These are phyloP conservation scores for Meyerozyma athensensis DNA, from an alignment of 1,139 yeast genomes.

Conservation along the genomic window DNA sequence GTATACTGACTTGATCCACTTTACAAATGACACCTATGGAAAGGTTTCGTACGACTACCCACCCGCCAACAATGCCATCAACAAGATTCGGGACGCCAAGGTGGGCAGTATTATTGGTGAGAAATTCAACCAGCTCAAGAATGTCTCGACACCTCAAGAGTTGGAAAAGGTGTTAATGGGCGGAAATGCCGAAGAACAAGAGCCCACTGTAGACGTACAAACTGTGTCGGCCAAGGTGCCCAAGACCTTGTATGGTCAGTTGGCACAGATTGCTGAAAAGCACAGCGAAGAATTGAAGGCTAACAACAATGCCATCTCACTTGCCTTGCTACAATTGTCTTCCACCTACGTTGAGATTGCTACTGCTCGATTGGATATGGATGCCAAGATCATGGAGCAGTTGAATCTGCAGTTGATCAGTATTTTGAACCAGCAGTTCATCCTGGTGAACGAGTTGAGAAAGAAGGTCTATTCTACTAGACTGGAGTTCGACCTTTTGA, in stretches of 20 bases:
- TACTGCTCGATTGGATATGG: slow-evolving; percentile 60
- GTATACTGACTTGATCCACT: slow-evolving; percentile 54
- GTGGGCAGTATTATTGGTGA: slow-evolving; percentile 53
- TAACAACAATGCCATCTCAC: slow-evolving; percentile 44
- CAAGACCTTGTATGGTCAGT: slow-evolving; percentile 43
- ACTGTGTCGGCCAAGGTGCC: slow-evolving; percentile 33
- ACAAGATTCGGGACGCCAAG: slow-evolving; percentile 51
- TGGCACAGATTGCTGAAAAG: slow-evolving; percentile 31
- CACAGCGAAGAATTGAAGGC: slow-evolving; percentile 39
- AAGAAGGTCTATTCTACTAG: slow-evolving; percentile 66
- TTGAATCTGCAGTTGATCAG: slow-evolving; percentile 52
- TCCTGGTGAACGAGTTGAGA: slow-evolving; percentile 56
- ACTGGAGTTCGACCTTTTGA: slow-evolving; percentile 62
- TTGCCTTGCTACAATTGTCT: slow-evolving; percentile 51
- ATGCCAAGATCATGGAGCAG: slow-evolving; percentile 50
- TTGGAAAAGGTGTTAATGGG: slow-evolving; percentile 50
- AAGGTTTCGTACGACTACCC: slow-evolving; percentile 71
- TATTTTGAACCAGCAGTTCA: slow-evolving; percentile 53
- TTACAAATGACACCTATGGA: slow-evolving; percentile 57
- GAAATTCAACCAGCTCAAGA: slow-evolving; percentile 55
- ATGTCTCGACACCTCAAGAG: slow-evolving; percentile 59
- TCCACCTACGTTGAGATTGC: slow-evolving; percentile 60
- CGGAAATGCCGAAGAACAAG: slow-evolving; percentile 12
- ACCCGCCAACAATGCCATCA: slow-evolving; percentile 51
- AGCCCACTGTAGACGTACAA: slow-evolving; percentile 23